Evolutionary conservation across 164 flowering plant genomes (phyloP).

Genomic region (Tinospora cordifolia): DNA sequence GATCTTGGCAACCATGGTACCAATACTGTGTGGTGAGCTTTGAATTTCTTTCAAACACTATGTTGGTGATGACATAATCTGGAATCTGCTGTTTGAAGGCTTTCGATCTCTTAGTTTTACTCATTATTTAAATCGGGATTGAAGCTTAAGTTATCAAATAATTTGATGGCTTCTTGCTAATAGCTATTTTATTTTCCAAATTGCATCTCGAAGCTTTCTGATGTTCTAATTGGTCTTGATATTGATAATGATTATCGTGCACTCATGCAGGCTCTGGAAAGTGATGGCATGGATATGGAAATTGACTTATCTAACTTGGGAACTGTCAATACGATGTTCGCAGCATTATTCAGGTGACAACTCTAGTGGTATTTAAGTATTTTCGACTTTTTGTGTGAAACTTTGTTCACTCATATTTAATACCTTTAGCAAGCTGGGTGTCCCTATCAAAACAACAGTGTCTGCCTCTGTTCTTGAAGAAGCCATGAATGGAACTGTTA

Average conservation of each 20-base stretch:
- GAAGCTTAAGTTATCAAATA: no score
- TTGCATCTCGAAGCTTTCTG: no score
- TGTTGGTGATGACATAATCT: not conserved
- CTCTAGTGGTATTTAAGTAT: not conserved
- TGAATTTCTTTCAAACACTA: not conserved
- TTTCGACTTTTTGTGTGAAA: not conserved
- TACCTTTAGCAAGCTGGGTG: constrained; percentile 80
- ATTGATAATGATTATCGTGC: not conserved
- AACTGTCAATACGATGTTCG: constrained; percentile 9
- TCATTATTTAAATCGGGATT: no score
- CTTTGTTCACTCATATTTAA: constrained; percentile 7
- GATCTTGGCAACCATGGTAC: not conserved
- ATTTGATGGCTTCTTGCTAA: no score
- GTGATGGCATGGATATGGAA: constrained; percentile 10
- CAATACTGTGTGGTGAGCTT: not conserved
- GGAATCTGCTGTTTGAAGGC: not conserved
- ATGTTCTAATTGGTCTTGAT: not conserved
- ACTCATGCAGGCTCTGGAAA: not conserved
- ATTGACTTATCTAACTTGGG: constrained; percentile 10
- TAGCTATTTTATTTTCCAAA: no score
- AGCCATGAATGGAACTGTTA: constrained; percentile 92
- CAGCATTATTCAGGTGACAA: constrained; percentile 7
- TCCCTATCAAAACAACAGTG: constrained; percentile 95
- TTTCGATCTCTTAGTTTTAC: no score
- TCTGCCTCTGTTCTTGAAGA: constrained; percentile 98